Evolutionary conservation across 345 rosid species (phyloP).

Genomic region (Arabis alpina): DNA sequence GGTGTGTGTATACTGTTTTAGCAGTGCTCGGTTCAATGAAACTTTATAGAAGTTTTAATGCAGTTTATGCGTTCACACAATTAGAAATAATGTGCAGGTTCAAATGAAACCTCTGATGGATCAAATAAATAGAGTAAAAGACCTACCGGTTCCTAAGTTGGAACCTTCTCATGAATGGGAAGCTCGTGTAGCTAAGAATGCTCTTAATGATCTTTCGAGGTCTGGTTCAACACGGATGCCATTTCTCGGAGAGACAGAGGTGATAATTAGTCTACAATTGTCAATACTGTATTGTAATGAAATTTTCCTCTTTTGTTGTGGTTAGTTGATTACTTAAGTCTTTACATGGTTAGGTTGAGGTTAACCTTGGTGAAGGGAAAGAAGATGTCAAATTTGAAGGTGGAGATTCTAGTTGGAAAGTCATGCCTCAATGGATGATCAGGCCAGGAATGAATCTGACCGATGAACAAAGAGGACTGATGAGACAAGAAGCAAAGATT

Average conservation of each 20-base stretch:
- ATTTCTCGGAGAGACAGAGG: conserved; percentile 88
- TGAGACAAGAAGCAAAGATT: conserved; percentile 64
- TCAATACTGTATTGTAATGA: conserved; percentile 16
- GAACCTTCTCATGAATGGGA: conserved; percentile 86
- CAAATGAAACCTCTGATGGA: conserved; percentile 74
- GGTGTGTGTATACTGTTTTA: conserved; percentile 9
- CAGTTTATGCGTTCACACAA: neutral
- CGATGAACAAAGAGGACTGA: conserved; percentile 86
- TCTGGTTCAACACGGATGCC: conserved; percentile 86
- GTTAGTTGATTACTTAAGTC: conserved; percentile 21
- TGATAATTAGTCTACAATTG: conserved; percentile 33
- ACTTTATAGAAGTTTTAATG: neutral
- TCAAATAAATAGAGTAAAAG: conserved; percentile 81
- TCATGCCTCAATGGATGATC: conserved; percentile 96
- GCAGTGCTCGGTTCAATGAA: neutral
- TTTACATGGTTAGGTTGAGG: conserved; percentile 77
- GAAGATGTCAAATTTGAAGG: conserved; percentile 72
- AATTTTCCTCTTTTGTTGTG: conserved; percentile 8
- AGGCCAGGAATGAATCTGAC: conserved; percentile 91
- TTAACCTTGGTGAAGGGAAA: conserved; percentile 82
- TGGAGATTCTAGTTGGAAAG: conserved; percentile 56
- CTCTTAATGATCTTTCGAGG: conserved; percentile 76
- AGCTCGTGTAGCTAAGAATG: conserved; percentile 76
- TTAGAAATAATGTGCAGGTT: conserved; percentile 54
- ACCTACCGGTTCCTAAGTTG: conserved; percentile 75